phyloP scores from a whole-genome alignment of 2,329 filamentous ascomycete genomes.

The Fusarium sp. region DNA sequence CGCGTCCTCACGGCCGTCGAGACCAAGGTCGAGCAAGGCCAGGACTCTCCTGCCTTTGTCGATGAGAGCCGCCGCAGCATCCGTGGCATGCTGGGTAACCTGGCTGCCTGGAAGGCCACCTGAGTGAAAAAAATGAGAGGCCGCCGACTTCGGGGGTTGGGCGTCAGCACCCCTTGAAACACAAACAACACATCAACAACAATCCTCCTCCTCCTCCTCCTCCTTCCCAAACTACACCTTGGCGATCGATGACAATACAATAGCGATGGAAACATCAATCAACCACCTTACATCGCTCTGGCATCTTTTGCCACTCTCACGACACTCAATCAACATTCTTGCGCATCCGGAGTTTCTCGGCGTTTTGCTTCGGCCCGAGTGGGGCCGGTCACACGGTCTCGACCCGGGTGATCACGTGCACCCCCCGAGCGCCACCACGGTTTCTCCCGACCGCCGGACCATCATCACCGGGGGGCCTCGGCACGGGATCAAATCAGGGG shows the following conservation, averaged over 20 bases:
- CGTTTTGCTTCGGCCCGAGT: slow-evolving; percentile 28
- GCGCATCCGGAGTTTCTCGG: slow-evolving; percentile 25
- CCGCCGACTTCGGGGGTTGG: slow-evolving; percentile 28
- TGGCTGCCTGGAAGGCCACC: slow-evolving; percentile 30
- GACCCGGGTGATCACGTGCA: slow-evolving; percentile 33
- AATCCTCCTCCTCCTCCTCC: not conserved
- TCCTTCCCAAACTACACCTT: not conserved
- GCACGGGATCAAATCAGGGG: not conserved
- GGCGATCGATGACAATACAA: not conserved
- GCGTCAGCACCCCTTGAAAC: not conserved
- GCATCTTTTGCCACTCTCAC: not conserved
- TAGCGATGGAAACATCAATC: not conserved
- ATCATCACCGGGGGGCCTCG: not conserved
- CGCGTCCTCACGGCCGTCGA: slow-evolving; percentile 33
- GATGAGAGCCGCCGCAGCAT: slow-evolving; percentile 30
- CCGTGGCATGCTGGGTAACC: slow-evolving; percentile 22
- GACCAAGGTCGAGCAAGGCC: slow-evolving; percentile 7
- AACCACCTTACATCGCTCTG: not conserved
- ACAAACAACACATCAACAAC: not conserved
- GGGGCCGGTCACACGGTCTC: slow-evolving; percentile 26
- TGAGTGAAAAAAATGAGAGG: slow-evolving; percentile 11
- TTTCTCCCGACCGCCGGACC: slow-evolving; percentile 19
- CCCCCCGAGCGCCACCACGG: slow-evolving; percentile 15
- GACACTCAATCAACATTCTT: slow-evolving; percentile 9
- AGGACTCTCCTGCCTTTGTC: slow-evolving; percentile 16